A percentile compares a stretch with the other conserved stretches of the same genome.
Evolutionary conservation across 2,329 filamentous ascomycete species (phyloP).

Genomic region (Beauveria bassiana): DNA sequence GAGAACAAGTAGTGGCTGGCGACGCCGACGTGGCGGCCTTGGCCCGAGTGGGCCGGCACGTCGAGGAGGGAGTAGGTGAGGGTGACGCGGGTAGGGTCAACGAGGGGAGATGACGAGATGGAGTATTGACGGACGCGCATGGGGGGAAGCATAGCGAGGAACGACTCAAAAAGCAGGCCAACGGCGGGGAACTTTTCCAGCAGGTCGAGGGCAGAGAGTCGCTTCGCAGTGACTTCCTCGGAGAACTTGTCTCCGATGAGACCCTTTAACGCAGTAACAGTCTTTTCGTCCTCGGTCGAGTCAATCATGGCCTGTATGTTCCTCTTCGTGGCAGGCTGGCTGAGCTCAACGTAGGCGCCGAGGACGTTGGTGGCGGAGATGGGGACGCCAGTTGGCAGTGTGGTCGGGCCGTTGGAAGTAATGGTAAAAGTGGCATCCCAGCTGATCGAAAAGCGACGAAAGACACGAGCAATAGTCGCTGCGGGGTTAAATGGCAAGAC

Average conservation of each 20-base stretch:
- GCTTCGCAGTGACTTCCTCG: constrained; percentile 44
- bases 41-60: constrained; percentile 41
- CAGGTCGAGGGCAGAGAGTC: constrained; percentile 59
- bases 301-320: constrained; percentile 38
- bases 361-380: constrained; percentile 58
- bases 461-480: constrained; percentile 52
- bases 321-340: constrained; percentile 63
- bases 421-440: constrained; percentile 64
- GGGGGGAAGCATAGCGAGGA: constrained; percentile 64
- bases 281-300: constrained; percentile 38
- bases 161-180: constrained; percentile 55
- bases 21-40: constrained; percentile 48
- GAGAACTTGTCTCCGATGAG: constrained; percentile 42
- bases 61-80: constrained; percentile 64
- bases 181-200: constrained; percentile 56
- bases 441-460: constrained; percentile 57
- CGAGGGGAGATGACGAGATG: constrained; percentile 66
- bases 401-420: constrained; percentile 39
- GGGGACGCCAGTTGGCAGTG: constrained; percentile 46
- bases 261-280: constrained; percentile 34
- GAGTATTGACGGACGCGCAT: constrained; percentile 76
- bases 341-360: constrained; percentile 64
- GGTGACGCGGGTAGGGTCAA: constrained; percentile 46
- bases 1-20: constrained; percentile 52
- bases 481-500: constrained; percentile 64